A percentile compares a stretch with the other conserved stretches of the same genome.
Conservation (phyloP, 1,284 basidiomycete species). For the Sphaerobolus stellatus region DNA sequence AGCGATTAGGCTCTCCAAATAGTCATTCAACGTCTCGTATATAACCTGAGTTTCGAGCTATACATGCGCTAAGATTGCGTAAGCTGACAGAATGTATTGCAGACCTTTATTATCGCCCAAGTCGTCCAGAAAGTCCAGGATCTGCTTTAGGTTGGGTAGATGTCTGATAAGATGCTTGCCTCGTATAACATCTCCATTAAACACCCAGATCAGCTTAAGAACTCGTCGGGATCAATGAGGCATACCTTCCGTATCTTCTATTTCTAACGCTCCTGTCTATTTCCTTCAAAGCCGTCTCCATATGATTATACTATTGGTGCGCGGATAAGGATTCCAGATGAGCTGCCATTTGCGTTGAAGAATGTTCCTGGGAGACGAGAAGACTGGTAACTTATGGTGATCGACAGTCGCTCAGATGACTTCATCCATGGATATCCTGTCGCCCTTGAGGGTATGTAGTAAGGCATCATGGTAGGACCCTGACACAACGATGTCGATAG, state of each 20-base stretch:
- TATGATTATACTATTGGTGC: conserved; percentile 76
- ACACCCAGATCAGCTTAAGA: not conserved
- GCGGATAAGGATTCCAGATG: conserved; percentile 65
- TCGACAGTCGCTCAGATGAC: too few species aligned
- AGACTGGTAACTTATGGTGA: conserved; percentile 2
- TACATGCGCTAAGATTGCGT: too few species aligned
- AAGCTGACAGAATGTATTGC: conserved; percentile 4
- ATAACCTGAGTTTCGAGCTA: conserved; percentile 46
- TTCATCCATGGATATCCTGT: too few species aligned
- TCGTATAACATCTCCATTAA: conserved; percentile 51
- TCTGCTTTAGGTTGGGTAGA: conserved; percentile 50
- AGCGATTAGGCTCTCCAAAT: conserved; percentile 58
- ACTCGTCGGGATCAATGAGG: conserved; percentile 7
- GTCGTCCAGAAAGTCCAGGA: conserved; percentile 66
- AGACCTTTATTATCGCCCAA: conserved; percentile 73
- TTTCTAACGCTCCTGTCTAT: conserved; percentile 61
- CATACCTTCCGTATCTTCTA: conserved; percentile 68
- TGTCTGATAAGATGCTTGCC: conserved; percentile 43
- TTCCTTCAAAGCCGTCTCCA: conserved; percentile 63
- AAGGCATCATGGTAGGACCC: not conserved
- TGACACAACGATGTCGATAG: not conserved
- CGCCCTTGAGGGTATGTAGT: too few species aligned
- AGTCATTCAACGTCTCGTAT: conserved; percentile 47
- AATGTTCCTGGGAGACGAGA: conserved; percentile 57
- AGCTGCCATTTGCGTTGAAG: conserved; percentile 65